Evolutionary conservation across 1,139 yeast genomes (phyloP).

Genomic region (Diutina ranongensis): DNA sequence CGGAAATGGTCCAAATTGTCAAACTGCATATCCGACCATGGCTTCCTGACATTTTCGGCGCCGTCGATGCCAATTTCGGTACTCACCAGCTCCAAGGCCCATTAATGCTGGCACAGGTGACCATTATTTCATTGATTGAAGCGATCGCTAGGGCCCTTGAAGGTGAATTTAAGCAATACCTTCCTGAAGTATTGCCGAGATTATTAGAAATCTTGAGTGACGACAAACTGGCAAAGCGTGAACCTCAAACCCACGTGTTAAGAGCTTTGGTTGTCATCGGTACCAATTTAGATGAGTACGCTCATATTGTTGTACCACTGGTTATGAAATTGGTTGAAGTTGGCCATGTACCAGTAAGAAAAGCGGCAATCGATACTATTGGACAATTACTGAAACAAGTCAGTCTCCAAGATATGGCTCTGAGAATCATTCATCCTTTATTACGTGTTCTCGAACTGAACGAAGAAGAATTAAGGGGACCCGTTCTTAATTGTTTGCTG

Average conservation of each 20-base stretch:
- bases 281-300: conserved; percentile 75
- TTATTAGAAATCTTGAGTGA: conserved; percentile 69
- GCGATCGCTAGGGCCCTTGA: conserved; percentile 78
- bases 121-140: conserved; percentile 73
- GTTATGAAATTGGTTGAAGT: conserved; percentile 72
- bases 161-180: conserved; percentile 79
- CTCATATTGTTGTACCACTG: conserved; percentile 77
- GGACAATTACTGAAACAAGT: conserved; percentile 73
- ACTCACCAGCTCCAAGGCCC: conserved; percentile 28
- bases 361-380: conserved; percentile 72
- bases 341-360: conserved; percentile 47
- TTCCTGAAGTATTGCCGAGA: conserved; percentile 68
- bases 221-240: conserved; percentile 54
- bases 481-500: conserved; percentile 72
- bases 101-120: conserved; percentile 34
- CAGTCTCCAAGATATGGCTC: conserved; percentile 76
- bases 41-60: conserved; percentile 63
- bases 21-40: conserved; percentile 85
- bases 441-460: conserved; percentile 49
- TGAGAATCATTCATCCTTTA: conserved; percentile 81
- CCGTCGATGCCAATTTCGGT: conserved; percentile 60
- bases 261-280: conserved; percentile 88
- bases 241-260: conserved; percentile 65
- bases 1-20: conserved; percentile 69
- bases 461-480: conserved; percentile 51